Conservation (phyloP, 805 yeast species). For the Candida wancherniae region DNA sequence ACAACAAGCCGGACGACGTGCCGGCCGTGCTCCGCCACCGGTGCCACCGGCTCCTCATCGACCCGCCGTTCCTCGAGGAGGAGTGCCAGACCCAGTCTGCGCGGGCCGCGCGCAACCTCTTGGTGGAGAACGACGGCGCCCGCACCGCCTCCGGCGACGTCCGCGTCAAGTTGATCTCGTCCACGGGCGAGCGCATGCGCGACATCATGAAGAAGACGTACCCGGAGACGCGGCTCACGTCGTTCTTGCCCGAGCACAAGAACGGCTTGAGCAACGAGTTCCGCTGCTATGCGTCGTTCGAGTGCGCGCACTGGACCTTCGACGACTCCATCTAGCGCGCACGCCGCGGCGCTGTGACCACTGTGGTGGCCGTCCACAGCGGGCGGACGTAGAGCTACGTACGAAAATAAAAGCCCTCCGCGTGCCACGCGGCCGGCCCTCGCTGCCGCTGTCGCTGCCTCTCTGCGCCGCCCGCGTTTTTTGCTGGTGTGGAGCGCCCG, state of each 20-base stretch:
- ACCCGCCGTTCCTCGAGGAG: slow-evolving; percentile 82
- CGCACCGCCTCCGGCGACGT: slow-evolving; percentile 37
- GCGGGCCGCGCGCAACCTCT: slow-evolving; percentile 50
- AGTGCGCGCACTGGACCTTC: slow-evolving; percentile 63
- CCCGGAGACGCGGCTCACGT: slow-evolving; percentile 60
- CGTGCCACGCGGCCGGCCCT: no score
- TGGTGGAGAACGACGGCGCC: slow-evolving; percentile 36
- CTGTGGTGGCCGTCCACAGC: no score
- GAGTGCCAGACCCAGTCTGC: slow-evolving; percentile 72
- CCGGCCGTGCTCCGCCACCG: slow-evolving; percentile 53
- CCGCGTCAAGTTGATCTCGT: slow-evolving; percentile 55
- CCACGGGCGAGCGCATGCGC: slow-evolving; percentile 88
- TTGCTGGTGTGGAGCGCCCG: no score
- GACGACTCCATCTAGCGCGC: slow-evolving; percentile 15
- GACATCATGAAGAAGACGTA: slow-evolving; percentile 56
- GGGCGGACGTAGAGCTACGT: no score
- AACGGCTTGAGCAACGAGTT: slow-evolving; percentile 87
- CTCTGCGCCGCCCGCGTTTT: no score
- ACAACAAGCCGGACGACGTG: slow-evolving; percentile 59
- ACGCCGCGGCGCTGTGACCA: no score
- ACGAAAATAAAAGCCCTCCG: no score
- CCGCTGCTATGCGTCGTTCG: slow-evolving; percentile 77
- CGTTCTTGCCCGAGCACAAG: slow-evolving; percentile 73
- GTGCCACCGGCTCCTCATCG: slow-evolving; percentile 70
- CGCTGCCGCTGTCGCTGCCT: no score